These are phyloP conservation scores for Lachnellula hyalina DNA, from an alignment of 2,329 filamentous ascomycete species.

Conservation along the genomic window DNA sequence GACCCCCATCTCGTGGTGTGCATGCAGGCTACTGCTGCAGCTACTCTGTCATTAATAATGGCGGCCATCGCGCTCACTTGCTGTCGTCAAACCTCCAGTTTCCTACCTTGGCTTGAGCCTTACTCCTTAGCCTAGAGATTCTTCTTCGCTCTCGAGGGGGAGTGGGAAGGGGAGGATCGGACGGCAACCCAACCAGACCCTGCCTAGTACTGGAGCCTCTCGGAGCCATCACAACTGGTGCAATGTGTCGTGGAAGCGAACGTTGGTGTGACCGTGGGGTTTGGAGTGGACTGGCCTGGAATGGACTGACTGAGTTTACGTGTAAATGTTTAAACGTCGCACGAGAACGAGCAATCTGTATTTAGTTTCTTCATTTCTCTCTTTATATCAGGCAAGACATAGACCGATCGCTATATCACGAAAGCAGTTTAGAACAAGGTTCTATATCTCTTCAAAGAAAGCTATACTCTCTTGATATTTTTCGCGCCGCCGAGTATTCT, in stretches of 20 bases:
- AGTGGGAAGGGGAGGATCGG: neutral
- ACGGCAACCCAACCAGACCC: constrained; percentile 1
- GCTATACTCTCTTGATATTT: neutral
- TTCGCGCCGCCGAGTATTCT: neutral
- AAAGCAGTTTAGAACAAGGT: neutral
- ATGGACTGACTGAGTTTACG: neutral
- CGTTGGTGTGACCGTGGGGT: constrained; percentile 9
- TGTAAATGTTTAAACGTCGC: neutral
- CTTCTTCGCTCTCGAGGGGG: no score
- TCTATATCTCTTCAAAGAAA: neutral
- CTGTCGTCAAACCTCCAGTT: neutral
- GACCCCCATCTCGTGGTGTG: no score
- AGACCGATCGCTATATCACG: neutral
- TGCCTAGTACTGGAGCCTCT: neutral
- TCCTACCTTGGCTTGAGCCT: neutral
- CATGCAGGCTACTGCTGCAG: no score
- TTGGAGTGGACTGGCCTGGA: neutral
- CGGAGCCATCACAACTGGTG: constrained; percentile 4
- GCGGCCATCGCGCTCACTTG: neutral
- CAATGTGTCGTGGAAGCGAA: neutral
- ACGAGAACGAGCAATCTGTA: neutral
- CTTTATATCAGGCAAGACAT: neutral
- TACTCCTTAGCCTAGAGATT: neutral
- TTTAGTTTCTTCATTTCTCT: constrained; percentile 1
- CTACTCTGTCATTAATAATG: neutral